Conservation (phyloP, 1,284 basidiomycete species). For the Coniferiporia sulphurascens region DNA sequence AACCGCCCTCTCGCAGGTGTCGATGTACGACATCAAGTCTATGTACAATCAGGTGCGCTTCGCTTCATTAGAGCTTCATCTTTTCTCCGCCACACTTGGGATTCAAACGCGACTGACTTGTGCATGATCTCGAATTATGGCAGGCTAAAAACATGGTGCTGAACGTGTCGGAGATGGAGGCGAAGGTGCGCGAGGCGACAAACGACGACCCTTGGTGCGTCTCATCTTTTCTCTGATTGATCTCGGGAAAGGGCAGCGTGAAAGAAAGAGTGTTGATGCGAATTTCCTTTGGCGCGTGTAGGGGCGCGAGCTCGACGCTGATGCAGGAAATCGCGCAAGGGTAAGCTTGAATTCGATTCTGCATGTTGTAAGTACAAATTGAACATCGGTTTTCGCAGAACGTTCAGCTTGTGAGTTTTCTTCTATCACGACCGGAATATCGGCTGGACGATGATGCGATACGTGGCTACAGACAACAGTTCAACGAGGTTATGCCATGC, state of each 20-base stretch:
- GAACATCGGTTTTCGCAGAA: constrained; percentile 41
- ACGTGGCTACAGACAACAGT: constrained; percentile 70
- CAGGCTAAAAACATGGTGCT: constrained; percentile 88
- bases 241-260: no score
- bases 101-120: not conserved
- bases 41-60: constrained; percentile 82
- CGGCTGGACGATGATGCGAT: constrained; percentile 2
- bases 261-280: constrained; percentile 4
- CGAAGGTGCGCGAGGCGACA: constrained; percentile 94
- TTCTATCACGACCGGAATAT: constrained; percentile 3
- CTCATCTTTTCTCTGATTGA: no score
- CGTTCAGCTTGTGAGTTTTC: constrained; percentile 91
- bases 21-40: constrained; percentile 89
- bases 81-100: not conserved
- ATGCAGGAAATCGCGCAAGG: constrained; percentile 99
- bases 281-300: constrained; percentile 29
- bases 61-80: not conserved
- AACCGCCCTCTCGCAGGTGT: constrained; percentile 66
- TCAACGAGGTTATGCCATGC: constrained; percentile 99
- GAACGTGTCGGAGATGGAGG: constrained; percentile 96
- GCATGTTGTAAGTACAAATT: not conserved
- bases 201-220: constrained; percentile 94
- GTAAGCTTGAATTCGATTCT: constrained; percentile 42
- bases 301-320: constrained; percentile 96
- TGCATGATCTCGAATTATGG: no score